phyloP scores from a whole-genome alignment of 768 basidiomycete species.

The Serendipita sp. region DNA sequence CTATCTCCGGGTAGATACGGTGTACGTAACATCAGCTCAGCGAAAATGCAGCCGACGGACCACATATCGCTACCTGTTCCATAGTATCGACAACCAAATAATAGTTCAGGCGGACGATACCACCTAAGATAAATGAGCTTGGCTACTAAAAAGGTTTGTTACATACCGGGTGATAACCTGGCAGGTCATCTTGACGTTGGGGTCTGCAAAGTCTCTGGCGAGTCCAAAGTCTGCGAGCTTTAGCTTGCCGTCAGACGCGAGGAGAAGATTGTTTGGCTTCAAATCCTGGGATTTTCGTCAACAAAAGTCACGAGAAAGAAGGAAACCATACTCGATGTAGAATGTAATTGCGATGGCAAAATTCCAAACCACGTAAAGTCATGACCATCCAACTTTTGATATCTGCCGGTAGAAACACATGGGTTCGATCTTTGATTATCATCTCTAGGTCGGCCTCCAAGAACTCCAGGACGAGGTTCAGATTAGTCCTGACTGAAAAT shows the following conservation, averaged over 20 bases:
- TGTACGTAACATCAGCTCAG: constrained; percentile 89
- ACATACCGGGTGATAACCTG: constrained; percentile 91
- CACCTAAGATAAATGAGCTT: constrained; percentile 36
- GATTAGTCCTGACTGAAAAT: constrained; percentile 88
- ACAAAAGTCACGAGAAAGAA: background rate
- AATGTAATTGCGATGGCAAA: constrained; percentile 88
- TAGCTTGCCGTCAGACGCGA: constrained; percentile 75
- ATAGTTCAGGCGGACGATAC: constrained; percentile 91
- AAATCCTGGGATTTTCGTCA: constrained; percentile 46
- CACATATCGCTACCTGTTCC: constrained; percentile 86
- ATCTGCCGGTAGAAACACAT: constrained; percentile 87
- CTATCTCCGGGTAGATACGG: constrained; percentile 91
- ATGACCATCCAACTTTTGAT: constrained; percentile 99
- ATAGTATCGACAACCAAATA: constrained; percentile 78
- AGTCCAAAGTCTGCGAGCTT: constrained; percentile 99
- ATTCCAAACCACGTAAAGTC: constrained; percentile 95
- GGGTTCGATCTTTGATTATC: constrained; percentile 82
- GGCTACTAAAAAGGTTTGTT: background rate
- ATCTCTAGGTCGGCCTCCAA: constrained; percentile 92
- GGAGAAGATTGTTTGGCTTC: constrained; percentile 96
- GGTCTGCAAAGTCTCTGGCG: constrained; percentile 89
- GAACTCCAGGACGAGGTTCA: constrained; percentile 95
- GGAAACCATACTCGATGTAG: constrained; percentile 60
- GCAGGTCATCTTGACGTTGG: constrained; percentile 90
- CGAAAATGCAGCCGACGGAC: constrained; percentile 97